phyloP scores from a whole-genome alignment of 176 grass and related monocot species.

The Eremochloa ophiuroides region DNA sequence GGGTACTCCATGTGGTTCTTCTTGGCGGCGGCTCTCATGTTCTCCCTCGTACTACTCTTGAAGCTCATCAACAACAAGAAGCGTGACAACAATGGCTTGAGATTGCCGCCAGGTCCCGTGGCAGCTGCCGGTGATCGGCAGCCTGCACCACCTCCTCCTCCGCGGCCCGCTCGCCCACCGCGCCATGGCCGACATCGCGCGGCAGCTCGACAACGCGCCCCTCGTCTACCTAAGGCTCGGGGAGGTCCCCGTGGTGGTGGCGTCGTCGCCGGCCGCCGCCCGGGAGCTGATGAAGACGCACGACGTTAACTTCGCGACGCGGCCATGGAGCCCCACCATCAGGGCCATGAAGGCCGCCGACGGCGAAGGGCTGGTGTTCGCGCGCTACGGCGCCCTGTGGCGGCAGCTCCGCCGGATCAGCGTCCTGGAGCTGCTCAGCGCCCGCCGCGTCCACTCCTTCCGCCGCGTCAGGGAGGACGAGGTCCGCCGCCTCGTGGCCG shows the following conservation, averaged over 20 bases:
- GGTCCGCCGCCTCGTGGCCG: neutral
- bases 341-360: neutral
- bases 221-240: slow-evolving; percentile 33
- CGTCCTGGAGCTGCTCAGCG: slow-evolving; percentile 25
- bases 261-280: slow-evolving; percentile 8
- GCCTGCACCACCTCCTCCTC: no score
- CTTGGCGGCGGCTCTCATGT: no score
- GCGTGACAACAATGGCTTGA: no score
- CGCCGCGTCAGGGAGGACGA: slow-evolving; percentile 28
- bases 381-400: slow-evolving; percentile 32
- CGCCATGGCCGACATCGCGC: no score
- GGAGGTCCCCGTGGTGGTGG: slow-evolving; percentile 1
- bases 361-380: slow-evolving; percentile 9
- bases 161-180: no score
- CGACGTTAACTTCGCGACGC: slow-evolving; percentile 23
- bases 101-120: no score
- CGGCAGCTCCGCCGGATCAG: slow-evolving; percentile 29
- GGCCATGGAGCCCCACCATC: neutral
- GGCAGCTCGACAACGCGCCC: no score
- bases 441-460: slow-evolving; percentile 25
- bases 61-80: no score
- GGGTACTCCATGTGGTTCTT: no score
- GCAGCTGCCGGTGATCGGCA: no score
- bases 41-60: no score
- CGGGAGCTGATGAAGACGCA: slow-evolving; percentile 28